Evolutionary conservation across 1,284 basidiomycete species (phyloP), one percentile per base, ranked within the genome.

Genomic region (Rhizoctonia solani): DNA sequence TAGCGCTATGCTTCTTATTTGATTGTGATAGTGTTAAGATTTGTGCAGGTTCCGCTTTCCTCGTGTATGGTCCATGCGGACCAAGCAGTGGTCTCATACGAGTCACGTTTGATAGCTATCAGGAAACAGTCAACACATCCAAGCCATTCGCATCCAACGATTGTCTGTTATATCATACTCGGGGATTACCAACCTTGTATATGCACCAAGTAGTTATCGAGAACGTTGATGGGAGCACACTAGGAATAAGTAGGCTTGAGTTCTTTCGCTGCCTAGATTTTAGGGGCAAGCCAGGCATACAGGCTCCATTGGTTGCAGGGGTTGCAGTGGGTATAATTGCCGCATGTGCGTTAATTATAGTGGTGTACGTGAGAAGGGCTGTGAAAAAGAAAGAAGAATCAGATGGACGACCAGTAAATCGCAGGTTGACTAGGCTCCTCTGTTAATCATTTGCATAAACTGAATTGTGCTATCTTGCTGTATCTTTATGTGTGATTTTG

Each of bases 11-110:
- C n/a, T 47, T 42, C 29, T 11, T 39, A 19, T 14, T 47, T 44
- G 42, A 14, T 14, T 27, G 13, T 14, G 16, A 25, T 47, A 14
- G 47, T 21, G 23, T 19, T 29, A 8, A 11, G 11, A 16, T 1
- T 27, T 4, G 21, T 30, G 32, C 25, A 61, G 58, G 58, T 27
- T 61, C 46, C 13, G 27, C 58, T n/a, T 44, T 27, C 5, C 29
- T 47, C 14, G 50, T 61, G 29, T 61, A 50, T 34, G 58, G 58
- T 8, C 58, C 58, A 1, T 61, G 58, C 46, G 30, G 29, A 19
- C 46, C 44, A 4, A 23, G 46, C 29, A 49, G 30, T 5, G 46
- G 58, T 46, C 44, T 61, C 1, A 30, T 61, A 8, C 4, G 32
- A n/a, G 44, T 59, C 29, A 32, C 14, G 23, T 13, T 61, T 19